Conservation (phyloP, 2,329 filamentous ascomycete species). For the Didymella glomerata region DNA sequence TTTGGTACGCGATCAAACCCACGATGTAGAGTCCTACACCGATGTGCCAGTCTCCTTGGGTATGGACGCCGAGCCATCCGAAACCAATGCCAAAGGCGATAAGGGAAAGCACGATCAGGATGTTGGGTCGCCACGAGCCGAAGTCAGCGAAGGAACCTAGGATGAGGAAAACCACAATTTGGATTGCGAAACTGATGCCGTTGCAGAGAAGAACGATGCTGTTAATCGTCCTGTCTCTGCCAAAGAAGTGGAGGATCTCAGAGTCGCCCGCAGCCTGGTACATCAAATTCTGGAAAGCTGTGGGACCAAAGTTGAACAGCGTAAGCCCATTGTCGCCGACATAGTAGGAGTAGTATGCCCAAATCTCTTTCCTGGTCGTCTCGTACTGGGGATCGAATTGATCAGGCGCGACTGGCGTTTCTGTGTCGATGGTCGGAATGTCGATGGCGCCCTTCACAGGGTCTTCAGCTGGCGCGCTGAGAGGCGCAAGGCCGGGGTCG, state of each 20-base stretch:
- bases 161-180: conserved; percentile 65
- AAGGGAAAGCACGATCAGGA: conserved; percentile 64
- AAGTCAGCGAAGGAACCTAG: conserved; percentile 69
- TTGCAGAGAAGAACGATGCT: conserved; percentile 68
- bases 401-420: conserved; percentile 61
- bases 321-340: conserved; percentile 70
- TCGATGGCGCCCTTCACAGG: conserved; percentile 32
- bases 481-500: conserved; percentile 35
- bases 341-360: conserved; percentile 69
- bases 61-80: conserved; percentile 72
- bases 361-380: conserved; percentile 64
- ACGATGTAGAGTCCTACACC: conserved; percentile 71
- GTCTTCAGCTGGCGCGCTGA: conserved; percentile 32
- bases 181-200: conserved; percentile 73
- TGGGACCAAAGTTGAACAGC: conserved; percentile 62
- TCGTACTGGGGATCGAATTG: conserved; percentile 63
- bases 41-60: conserved; percentile 65
- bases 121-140: conserved; percentile 67
- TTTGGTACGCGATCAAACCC: conserved; percentile 71
- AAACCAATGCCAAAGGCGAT: conserved; percentile 66
- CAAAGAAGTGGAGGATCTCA: conserved; percentile 64
- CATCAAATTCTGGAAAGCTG: conserved; percentile 68
- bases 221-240: conserved; percentile 51
- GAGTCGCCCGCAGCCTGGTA: conserved; percentile 66
- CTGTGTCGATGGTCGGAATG: conserved; percentile 35